Base-by-base conservation (phyloP, 352 stramenopile species). In the Hyaloperonospora brassicae region DNA sequence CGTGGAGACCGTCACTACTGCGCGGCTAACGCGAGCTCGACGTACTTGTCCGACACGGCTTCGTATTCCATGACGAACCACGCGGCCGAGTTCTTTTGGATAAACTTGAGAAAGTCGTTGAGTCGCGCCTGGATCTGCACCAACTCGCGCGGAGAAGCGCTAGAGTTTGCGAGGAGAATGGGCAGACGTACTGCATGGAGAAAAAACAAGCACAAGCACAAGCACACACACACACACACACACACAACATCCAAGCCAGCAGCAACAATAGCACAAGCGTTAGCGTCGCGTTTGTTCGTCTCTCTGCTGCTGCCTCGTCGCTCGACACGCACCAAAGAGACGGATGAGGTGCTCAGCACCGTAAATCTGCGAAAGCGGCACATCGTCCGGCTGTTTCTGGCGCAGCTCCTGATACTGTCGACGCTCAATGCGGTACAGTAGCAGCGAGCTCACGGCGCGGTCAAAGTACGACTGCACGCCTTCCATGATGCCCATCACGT, bases 371-470 rank as follows among this genome's bases (percentile, higher is more conserved):
- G 84, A 92, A 17, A 92, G 72, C 34, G 73, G 73, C 52, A 69
- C 72, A 41, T 81, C 72, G 30, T 72, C 58, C 22, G 27, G 53
- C 43, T 86, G 63, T 46, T 74, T 70, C 44, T 79, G 62, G 56
- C 80, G 72, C 23, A 95, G 71, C 40, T 91, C 64, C 38, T 93
- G 68, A 58, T 90, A 97, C 76, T 97, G 90, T 48, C 70, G 66
- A 38, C 89, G 83, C 58, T 97, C 90, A 62, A 95, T 83, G 14
- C 76, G 75, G 57, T 97, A 97, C 13, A 97, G 72, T 50, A 97
- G 55, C 59, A 93, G 95, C 17, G 86, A 84, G 44, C 86, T 87
- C 30, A 97, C 66, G 9, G 87, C 80, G 12, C 84, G 84, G 46
- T 96, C 83, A 68, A 96, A 96, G 56, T 96, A 96, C 21, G 84